A percentile compares a stretch with the other conserved stretches of the same genome.
Conservation (phyloP, 345 rosid genomes). For the Nephelium lappaceum region DNA sequence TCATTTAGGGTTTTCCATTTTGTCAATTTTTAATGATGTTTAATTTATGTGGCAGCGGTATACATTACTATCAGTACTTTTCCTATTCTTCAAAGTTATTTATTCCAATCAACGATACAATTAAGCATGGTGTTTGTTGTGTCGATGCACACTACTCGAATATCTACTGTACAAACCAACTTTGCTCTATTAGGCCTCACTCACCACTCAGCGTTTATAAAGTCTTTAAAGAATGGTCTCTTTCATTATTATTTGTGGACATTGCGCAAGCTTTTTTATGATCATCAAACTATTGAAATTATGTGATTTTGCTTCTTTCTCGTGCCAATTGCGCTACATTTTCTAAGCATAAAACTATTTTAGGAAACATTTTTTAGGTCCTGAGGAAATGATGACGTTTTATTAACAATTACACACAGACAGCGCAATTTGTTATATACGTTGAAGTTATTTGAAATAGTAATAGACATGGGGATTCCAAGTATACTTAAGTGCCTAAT, state of each 20-base stretch:
- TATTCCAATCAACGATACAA: not conserved
- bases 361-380: constrained; percentile 43
- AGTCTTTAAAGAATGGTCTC: not conserved
- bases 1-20: not conserved
- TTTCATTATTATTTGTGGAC: not conserved
- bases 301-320: not conserved
- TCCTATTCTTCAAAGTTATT: not conserved
- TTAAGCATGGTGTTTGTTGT: not conserved
- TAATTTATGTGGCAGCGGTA: not conserved
- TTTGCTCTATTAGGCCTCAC: no score
- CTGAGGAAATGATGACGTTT: constrained; percentile 63
- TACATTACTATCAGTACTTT: not conserved
- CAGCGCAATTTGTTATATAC: constrained; percentile 77
- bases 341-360: no score
- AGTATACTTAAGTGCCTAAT: constrained; percentile 84
- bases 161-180: not conserved
- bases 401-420: constrained; percentile 60
- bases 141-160: not conserved
- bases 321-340: not conserved
- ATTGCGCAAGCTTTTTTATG: not conserved
- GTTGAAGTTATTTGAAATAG: constrained; percentile 55
- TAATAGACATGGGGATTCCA: constrained; percentile 53
- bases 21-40: not conserved
- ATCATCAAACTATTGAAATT: not conserved
- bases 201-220: no score